Evolutionary conservation across 352 stramenopile genomes (phyloP).

Genomic region (Pythium biforme): DNA sequence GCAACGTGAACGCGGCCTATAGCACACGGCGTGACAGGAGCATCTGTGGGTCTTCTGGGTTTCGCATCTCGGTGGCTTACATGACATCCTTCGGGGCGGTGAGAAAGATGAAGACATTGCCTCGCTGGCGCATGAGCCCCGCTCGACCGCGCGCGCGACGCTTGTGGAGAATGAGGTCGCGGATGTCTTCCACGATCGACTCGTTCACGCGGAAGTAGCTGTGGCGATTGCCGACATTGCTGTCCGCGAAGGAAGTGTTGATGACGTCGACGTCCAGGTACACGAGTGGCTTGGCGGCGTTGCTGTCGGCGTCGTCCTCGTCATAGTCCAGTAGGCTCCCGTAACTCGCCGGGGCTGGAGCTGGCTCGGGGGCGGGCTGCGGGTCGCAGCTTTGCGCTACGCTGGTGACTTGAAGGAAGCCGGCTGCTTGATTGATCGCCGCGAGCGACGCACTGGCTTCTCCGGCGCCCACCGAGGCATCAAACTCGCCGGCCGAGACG

Average conservation of each 20-base stretch:
- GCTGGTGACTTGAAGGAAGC: conserved; percentile 6
- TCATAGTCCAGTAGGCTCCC: conserved; percentile 2
- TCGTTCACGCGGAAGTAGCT: conserved; percentile 88
- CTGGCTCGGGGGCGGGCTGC: not conserved
- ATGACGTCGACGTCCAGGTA: conserved; percentile 87
- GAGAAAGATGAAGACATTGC: conserved; percentile 73
- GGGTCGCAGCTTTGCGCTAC: not conserved
- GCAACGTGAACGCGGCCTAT: no score
- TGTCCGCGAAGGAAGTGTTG: conserved; percentile 86
- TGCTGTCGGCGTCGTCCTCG: not conserved
- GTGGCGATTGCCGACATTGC: conserved; percentile 82
- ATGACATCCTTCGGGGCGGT: conserved; percentile 39
- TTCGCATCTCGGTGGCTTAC: not conserved
- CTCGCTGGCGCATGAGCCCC: conserved; percentile 54
- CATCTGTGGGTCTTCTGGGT: no score
- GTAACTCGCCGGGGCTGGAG: not conserved
- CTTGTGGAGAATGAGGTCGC: conserved; percentile 62
- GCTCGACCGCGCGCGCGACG: conserved; percentile 48
- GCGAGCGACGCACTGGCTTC: not conserved
- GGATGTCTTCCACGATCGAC: conserved; percentile 71
- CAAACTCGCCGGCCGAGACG: not conserved
- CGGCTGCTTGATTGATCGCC: not conserved
- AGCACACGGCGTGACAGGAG: no score
- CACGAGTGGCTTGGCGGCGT: conserved; percentile 20
- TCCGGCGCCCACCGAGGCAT: not conserved